Percentiles rank a stretch among this genome's conserved stretches.
phyloP scores from a whole-genome alignment of 2,329 filamentous ascomycete species.

The Talaromyces sp. region DNA sequence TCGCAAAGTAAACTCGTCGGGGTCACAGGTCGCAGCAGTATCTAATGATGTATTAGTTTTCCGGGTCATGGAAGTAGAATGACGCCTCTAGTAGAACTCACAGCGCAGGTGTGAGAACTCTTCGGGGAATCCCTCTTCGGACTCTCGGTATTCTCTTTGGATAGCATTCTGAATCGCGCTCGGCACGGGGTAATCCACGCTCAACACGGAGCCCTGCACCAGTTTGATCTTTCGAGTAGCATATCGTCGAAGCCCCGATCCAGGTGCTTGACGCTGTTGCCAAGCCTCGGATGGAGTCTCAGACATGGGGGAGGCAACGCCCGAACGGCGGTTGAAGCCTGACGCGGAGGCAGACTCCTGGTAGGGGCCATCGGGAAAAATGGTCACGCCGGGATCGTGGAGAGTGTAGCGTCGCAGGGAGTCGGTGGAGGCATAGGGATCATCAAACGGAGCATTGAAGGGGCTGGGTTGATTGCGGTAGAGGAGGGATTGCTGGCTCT shows the following conservation, averaged over 20 bases:
- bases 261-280: conserved; percentile 74
- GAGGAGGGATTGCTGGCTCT: conserved; percentile 31
- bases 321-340: conserved; percentile 48
- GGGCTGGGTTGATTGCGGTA: conserved; percentile 43
- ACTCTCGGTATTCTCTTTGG: conserved; percentile 82
- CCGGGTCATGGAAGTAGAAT: too few species aligned
- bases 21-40: conserved; percentile 95
- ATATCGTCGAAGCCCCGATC: conserved; percentile 72
- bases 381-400: conserved; percentile 57
- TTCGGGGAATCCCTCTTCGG: conserved; percentile 81
- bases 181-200: conserved; percentile 94
- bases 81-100: conserved; percentile 44
- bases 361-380: conserved; percentile 54
- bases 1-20: conserved; percentile 96
- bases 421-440: conserved; percentile 45
- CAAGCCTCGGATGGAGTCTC: conserved; percentile 71
- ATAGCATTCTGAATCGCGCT: conserved; percentile 97
- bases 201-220: conserved; percentile 92
- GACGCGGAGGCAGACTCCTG: conserved; percentile 54
- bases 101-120: conserved; percentile 97
- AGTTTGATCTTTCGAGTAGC: conserved; percentile 97
- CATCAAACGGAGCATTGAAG: conserved; percentile 51
- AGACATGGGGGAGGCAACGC: conserved; percentile 58
- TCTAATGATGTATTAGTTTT: conserved; percentile 50
- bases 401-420: conserved; percentile 36